These are phyloP conservation scores for Juglanconis juglandina DNA, from an alignment of 2,329 filamentous ascomycete genomes.

Conservation along the genomic window DNA sequence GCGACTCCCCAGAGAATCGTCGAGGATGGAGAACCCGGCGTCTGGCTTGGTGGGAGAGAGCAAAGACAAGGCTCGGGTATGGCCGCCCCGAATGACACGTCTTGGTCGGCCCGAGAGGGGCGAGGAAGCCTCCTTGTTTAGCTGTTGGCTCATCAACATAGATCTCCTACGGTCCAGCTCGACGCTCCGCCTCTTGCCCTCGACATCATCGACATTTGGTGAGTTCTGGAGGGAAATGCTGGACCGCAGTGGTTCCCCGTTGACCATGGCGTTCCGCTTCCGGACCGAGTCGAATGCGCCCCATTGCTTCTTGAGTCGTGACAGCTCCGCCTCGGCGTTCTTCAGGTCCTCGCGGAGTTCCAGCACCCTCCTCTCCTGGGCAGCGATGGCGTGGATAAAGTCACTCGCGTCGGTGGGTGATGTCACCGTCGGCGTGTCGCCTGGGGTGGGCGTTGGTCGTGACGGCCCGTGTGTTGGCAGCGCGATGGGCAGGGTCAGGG, in stretches of 20 bases:
- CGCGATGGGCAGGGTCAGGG: slow-evolving; percentile 60
- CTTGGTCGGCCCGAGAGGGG: slow-evolving; percentile 43
- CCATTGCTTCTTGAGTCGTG: slow-evolving; percentile 79
- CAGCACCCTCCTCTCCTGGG: slow-evolving; percentile 85
- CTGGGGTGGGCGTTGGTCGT: slow-evolving; percentile 50
- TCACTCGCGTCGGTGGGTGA: slow-evolving; percentile 56
- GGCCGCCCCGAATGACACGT: slow-evolving; percentile 66
- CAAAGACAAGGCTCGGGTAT: slow-evolving; percentile 69
- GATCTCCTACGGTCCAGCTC: slow-evolving; percentile 75
- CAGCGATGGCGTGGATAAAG: slow-evolving; percentile 85
- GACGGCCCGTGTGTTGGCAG: slow-evolving; percentile 50
- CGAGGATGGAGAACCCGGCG: slow-evolving; percentile 40
- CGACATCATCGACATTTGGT: slow-evolving; percentile 21
- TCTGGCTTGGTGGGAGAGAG: slow-evolving; percentile 64
- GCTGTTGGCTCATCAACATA: slow-evolving; percentile 51
- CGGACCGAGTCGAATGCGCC: slow-evolving; percentile 70
- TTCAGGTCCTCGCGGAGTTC: slow-evolving; percentile 88
- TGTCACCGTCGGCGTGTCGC: slow-evolving; percentile 39
- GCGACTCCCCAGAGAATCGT: slow-evolving; percentile 43
- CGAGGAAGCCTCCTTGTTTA: slow-evolving; percentile 32
- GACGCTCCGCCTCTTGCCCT: slow-evolving; percentile 40
- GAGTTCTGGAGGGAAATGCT: slow-evolving; percentile 20
- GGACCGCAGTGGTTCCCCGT: slow-evolving; percentile 56
- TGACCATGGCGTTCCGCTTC: slow-evolving; percentile 69
- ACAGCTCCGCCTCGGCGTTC: slow-evolving; percentile 75